Evolutionary conservation across 371 early-diverging fungal genomes (phyloP).

Genomic region (Phascolomyces articulosus): DNA sequence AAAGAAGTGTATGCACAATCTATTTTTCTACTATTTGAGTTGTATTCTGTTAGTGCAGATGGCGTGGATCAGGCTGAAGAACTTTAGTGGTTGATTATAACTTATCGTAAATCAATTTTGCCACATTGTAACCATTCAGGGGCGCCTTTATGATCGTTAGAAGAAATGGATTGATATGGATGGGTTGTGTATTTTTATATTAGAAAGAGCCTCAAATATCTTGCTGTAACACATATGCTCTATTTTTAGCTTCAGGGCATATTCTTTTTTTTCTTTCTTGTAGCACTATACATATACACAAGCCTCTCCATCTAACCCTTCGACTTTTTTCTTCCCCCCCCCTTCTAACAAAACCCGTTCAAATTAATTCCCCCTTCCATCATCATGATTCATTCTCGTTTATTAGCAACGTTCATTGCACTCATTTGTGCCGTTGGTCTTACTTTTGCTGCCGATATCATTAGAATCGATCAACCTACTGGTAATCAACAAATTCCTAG

Average conservation of each 20-base stretch:
- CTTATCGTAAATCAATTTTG: neutral
- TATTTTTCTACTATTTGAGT: too few relatives aligned
- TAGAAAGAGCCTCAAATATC: neutral
- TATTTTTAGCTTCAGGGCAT: slow-evolving; percentile 5
- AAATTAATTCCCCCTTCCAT: neutral
- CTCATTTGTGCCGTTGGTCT: neutral
- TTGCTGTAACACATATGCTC: neutral
- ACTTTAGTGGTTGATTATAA: neutral
- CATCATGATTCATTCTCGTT: neutral
- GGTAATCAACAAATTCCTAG: slow-evolving; percentile 17
- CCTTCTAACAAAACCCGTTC: neutral
- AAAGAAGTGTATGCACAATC: neutral
- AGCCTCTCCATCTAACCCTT: slow-evolving; percentile 1
- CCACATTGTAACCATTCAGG: slow-evolving; percentile 4
- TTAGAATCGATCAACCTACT: slow-evolving; percentile 15
- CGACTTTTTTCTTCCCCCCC: neutral
- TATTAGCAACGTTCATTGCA: neutral
- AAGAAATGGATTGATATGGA: too few relatives aligned
- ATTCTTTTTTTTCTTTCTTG: neutral
- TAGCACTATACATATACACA: neutral
- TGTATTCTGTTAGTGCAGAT: too few relatives aligned
- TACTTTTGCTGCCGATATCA: slow-evolving; percentile 8
- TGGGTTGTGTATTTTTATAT: too few relatives aligned
- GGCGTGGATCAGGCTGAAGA: neutral
- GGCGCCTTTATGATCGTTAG: neutral